These are phyloP conservation scores for Byssochlamys sp. DNA, from an alignment of 2,329 filamentous ascomycete genomes.

Conservation along the genomic window DNA sequence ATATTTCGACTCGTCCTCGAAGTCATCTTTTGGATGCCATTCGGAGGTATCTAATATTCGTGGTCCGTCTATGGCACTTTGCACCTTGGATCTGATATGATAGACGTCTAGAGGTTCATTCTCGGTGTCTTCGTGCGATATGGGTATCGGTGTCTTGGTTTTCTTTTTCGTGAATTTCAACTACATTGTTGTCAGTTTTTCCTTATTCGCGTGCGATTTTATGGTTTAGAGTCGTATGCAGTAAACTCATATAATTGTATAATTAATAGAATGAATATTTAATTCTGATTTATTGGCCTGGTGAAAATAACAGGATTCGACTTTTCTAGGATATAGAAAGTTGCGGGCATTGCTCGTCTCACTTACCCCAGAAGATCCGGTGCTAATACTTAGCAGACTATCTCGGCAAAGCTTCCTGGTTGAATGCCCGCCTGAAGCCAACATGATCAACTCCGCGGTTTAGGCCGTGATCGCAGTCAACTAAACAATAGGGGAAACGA, in stretches of 20 bases:
- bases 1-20: background rate
- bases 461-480: background rate
- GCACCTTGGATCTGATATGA: too few relatives aligned
- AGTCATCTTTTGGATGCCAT: too few relatives aligned
- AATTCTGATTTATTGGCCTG: background rate
- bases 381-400: background rate
- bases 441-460: background rate
- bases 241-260: too few relatives aligned
- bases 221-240: too few relatives aligned
- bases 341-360: background rate
- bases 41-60: too few relatives aligned
- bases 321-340: background rate
- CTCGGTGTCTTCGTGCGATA: background rate
- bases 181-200: background rate
- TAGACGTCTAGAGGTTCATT: too few relatives aligned
- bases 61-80: too few relatives aligned
- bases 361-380: background rate
- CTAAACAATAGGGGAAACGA: background rate
- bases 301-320: background rate
- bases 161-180: background rate
- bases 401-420: background rate
- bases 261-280: background rate
- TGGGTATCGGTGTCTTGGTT: background rate
- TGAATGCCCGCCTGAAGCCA: background rate
- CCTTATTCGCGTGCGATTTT: too few relatives aligned